Conservation (phyloP, 208 protist genomes). For the Wallacemonas collosoma region DNA sequence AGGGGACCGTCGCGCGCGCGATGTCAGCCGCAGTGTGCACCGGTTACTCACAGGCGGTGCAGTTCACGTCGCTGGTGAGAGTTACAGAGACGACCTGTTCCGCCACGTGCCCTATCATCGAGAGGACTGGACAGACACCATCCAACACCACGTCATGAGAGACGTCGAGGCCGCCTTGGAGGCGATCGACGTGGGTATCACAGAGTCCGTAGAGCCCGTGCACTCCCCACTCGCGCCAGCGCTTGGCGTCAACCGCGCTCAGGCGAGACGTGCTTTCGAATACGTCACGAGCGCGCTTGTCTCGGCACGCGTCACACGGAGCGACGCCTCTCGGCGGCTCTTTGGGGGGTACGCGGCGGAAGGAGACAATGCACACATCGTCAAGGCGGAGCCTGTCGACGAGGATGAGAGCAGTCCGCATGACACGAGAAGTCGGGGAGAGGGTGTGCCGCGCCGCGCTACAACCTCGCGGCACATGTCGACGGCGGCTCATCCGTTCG, state of each 20-base stretch:
- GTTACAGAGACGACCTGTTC: not conserved
- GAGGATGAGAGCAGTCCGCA: not conserved
- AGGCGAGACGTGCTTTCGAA: not conserved
- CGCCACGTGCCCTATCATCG: not conserved
- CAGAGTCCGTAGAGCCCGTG: constrained; percentile 18
- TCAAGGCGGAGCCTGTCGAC: not conserved
- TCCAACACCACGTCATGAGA: not conserved
- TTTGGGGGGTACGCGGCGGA: not conserved
- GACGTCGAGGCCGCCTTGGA: not conserved
- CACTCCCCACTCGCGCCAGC: constrained; percentile 28
- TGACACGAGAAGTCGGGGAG: not conserved
- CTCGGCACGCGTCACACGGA: not conserved
- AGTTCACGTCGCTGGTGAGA: too few species aligned
- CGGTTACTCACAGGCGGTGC: too few species aligned
- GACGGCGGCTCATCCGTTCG: too few species aligned
- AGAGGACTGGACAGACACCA: not conserved
- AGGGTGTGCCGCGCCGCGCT: not conserved
- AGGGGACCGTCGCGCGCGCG: too few species aligned
- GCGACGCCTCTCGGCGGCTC: not conserved
- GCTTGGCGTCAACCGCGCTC: constrained; percentile 24
- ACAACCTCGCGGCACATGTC: too few species aligned
- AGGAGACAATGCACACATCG: not conserved
- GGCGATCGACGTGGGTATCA: constrained; percentile 1
- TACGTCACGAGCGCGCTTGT: not conserved
- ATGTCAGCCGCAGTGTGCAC: too few species aligned